Base-by-base conservation (phyloP, 441 rosid genomes). In the Macaranga tanarius region DNA sequence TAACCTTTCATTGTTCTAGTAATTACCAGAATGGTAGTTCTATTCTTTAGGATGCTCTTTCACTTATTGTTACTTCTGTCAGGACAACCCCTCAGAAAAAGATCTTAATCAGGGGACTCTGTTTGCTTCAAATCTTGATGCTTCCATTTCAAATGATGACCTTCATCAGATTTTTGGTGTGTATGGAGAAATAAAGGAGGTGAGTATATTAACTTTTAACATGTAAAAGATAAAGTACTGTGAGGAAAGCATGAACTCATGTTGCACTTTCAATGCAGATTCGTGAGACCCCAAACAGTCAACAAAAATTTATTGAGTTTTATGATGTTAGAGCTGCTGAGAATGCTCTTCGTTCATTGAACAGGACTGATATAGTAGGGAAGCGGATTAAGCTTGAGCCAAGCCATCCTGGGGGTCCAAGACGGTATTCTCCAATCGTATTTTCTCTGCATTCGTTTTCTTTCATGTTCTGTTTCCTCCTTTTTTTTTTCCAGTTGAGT, bases 321-420 rank as follows among this genome's bases (percentile, higher is more conserved):
- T 88, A 85, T 75, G 92, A 88, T 81, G 76, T 82, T 61, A 84
- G 92, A 86, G 88, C 86, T 63, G 87, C 92, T 58, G 88, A 85
- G 45, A 80, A 88, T 72, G 88, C 92, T 56, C 80, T 86, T 62
- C 79, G 19, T 60, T 84, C 77, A 47, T 76, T 84, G 72, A 80
- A 83, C 76, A 76, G 67, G 77, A 82, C 82, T 63, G 78, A 83
- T 67, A 81, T 84, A 71, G 81, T 82, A 40, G 88, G 89, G 75
- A 88, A 84, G 76, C 83, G 48, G 62, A 86, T 86, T 58, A 88
- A 80, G 77, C 80, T 86, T 67, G 89, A 84, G 73, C 84, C 83
- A 50, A 75, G 79, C 68, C 72, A 48, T 40, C 82, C 84, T 5
- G 82, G 86, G 25, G 84, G 83, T 72, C 72, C 81, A 51, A 82